phyloP scores from a whole-genome alignment of 164 flowering plant species.

The Aristolochia fimbriata region DNA sequence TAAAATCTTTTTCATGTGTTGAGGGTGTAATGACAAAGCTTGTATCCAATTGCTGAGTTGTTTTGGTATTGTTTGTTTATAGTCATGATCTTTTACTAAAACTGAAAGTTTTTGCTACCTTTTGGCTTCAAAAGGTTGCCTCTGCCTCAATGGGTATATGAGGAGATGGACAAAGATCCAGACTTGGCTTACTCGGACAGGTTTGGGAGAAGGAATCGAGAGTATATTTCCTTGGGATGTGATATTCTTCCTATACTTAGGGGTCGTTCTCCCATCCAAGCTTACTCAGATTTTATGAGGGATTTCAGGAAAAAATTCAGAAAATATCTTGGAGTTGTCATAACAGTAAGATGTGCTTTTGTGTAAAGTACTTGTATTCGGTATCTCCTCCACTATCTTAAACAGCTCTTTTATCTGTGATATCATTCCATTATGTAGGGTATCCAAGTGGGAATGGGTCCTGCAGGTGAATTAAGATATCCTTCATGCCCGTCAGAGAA shows the following conservation, averaged over 20 bases:
- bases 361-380: neutral
- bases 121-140: constrained; percentile 36
- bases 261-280: constrained; percentile 65
- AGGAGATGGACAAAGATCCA: constrained; percentile 48
- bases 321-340: constrained; percentile 35
- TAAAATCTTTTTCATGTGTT: too few relatives aligned
- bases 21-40: too few relatives aligned
- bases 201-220: constrained; percentile 47
- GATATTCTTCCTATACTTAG: constrained; percentile 51
- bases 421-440: constrained; percentile 26
- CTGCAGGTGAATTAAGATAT: constrained; percentile 69
- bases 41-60: too few relatives aligned
- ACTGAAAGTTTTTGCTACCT: too few relatives aligned
- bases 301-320: constrained; percentile 48
- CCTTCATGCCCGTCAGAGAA: constrained; percentile 46
- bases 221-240: constrained; percentile 65
- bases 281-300: constrained; percentile 64
- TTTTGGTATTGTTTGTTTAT: too few relatives aligned
- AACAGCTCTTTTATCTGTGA: too few relatives aligned
- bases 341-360: constrained; percentile 28
- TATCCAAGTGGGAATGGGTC: constrained; percentile 74
- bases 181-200: constrained; percentile 51
- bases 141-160: constrained; percentile 60
- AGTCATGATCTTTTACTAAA: too few relatives aligned
- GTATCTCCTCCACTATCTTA: neutral